Base-by-base conservation (phyloP, 2,329 filamentous ascomycete species). In the Bipolaris gigantea region DNA sequence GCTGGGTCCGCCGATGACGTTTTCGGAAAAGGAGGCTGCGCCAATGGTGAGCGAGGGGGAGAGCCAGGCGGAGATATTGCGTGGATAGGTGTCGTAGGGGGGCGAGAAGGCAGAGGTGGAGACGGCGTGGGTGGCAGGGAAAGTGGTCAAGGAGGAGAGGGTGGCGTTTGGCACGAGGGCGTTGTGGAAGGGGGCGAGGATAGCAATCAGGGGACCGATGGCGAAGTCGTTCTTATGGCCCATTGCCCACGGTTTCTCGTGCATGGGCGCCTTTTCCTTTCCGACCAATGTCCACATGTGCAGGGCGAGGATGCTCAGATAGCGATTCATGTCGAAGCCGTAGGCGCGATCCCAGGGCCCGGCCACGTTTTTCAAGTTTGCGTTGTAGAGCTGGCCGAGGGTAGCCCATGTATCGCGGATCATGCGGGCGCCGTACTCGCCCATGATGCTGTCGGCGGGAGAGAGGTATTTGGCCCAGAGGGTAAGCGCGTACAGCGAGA, bases 281-380 rank as follows among this genome's bases (percentile, higher is more conserved):
- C 83, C 83, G 5, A 83, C 74, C 4, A 85, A 55, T 0, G 80
- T 78, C 84, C 84, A 87, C 56, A 87, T 77, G 71, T 83, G 83
- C 13, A 83, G 66, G 0, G 80, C 80, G 66, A 86, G 79, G 44
- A 87, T 76, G 48, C 81, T 81, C 4, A 86, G 66, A 60, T 87
- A 87, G 6, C 78, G 73, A 50, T 84, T 85, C 84, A 87, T 85
- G 55, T 87, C 84, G 53, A 81, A 86, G 0, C 84, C 84, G 57
- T 87, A 87, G 0, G 80, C 76, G 0, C 85, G 79, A 66, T 87
- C 85, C 85, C 85, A 87, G 0, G 85, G 85, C 0, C 85, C 85
- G 2, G 84, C 84, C 43, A 86, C 77, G 56, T 87, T 87, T 59
- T 78, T 81, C 71, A 87, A 69, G 2, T 79, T 76, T 0, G 84